phyloP scores from a whole-genome alignment of 352 stramenopile species.

The Phytophthora macrochlamydospora region DNA sequence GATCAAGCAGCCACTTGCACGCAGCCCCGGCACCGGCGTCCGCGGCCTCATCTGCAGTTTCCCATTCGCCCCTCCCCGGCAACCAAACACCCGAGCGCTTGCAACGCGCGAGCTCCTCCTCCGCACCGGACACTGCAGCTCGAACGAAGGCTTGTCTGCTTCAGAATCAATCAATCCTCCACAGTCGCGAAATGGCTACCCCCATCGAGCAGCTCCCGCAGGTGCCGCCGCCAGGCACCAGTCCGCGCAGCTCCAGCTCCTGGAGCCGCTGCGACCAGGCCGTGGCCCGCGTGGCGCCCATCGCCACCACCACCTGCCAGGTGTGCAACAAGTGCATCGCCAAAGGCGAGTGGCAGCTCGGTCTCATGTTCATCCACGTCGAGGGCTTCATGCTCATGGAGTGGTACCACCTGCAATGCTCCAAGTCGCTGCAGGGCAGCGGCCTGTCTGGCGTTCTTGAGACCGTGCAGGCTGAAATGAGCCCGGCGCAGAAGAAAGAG shows the following conservation, averaged over 20 bases:
- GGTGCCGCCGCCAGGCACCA: slow-evolving; percentile 28
- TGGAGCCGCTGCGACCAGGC: slow-evolving; percentile 85
- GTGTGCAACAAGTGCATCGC: slow-evolving; percentile 66
- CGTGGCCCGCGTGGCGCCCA: slow-evolving; percentile 74
- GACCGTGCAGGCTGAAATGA: slow-evolving; percentile 73
- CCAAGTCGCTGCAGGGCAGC: slow-evolving; percentile 50
- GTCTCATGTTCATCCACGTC: slow-evolving; percentile 87
- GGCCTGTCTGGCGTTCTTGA: slow-evolving; percentile 58
- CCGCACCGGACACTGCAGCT: slow-evolving; percentile 4
- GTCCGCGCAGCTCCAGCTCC: slow-evolving; percentile 54
- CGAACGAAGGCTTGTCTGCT: slow-evolving; percentile 17
- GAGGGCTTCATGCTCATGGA: slow-evolving; percentile 90
- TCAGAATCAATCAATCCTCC: slow-evolving; percentile 4
- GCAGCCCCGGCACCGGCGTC: not conserved
- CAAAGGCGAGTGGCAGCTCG: slow-evolving; percentile 73
- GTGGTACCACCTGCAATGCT: slow-evolving; percentile 81
- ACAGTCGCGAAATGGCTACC: slow-evolving; percentile 36
- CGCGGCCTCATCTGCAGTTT: slow-evolving; percentile 32
- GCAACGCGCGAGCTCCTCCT: slow-evolving; percentile 8
- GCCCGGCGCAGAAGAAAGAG: slow-evolving; percentile 48
- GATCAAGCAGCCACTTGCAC: slow-evolving; percentile 10
- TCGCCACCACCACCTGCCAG: slow-evolving; percentile 79
- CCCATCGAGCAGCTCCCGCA: slow-evolving; percentile 50
- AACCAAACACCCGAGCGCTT: no score
- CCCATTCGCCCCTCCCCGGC: slow-evolving; percentile 17